phyloP scores from a whole-genome alignment of 1,139 yeast genomes.

The Saccharomycopsis phalli region DNA sequence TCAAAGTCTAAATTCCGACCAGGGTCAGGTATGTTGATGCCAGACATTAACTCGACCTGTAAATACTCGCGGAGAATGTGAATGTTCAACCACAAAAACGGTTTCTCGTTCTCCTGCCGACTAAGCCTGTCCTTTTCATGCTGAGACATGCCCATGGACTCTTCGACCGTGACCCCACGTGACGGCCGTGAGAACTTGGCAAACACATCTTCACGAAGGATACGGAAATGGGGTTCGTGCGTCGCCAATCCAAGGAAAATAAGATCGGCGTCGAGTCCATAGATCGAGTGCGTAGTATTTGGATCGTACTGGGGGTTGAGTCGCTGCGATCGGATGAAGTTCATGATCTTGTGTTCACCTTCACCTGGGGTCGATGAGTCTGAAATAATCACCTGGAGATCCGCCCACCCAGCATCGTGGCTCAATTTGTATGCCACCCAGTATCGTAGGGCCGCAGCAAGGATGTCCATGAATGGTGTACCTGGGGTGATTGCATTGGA shows the following conservation, averaged over 20 bases:
- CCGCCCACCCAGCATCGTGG: constrained; percentile 86
- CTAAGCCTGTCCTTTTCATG: constrained; percentile 47
- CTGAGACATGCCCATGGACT: constrained; percentile 48
- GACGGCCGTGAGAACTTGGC: constrained; percentile 43
- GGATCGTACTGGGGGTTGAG: constrained; percentile 81
- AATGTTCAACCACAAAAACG: constrained; percentile 90
- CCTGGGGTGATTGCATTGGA: constrained; percentile 99
- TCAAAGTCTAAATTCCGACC: constrained; percentile 80
- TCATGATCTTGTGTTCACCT: constrained; percentile 98
- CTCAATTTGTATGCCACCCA: constrained; percentile 86
- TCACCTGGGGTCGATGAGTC: constrained; percentile 99
- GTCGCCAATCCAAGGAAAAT: constrained; percentile 92
- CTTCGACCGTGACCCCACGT: constrained; percentile 39
- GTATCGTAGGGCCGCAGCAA: constrained; percentile 75
- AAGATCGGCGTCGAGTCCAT: constrained; percentile 96
- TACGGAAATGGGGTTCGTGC: constrained; percentile 94
- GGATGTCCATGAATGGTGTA: constrained; percentile 89
- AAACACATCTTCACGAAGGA: constrained; percentile 92
- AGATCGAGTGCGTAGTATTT: constrained; percentile 86
- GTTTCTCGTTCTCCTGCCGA: constrained; percentile 62
- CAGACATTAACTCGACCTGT: constrained; percentile 53
- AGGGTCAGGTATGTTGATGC: constrained; percentile 49
- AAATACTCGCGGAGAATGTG: constrained; percentile 83
- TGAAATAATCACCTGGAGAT: constrained; percentile 73
- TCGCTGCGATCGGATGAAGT: constrained; percentile 77